A percentile compares a stretch with the other conserved stretches of the same genome.
Conservation (phyloP, 768 basidiomycete genomes). For the Tricholoma saponaceum region DNA sequence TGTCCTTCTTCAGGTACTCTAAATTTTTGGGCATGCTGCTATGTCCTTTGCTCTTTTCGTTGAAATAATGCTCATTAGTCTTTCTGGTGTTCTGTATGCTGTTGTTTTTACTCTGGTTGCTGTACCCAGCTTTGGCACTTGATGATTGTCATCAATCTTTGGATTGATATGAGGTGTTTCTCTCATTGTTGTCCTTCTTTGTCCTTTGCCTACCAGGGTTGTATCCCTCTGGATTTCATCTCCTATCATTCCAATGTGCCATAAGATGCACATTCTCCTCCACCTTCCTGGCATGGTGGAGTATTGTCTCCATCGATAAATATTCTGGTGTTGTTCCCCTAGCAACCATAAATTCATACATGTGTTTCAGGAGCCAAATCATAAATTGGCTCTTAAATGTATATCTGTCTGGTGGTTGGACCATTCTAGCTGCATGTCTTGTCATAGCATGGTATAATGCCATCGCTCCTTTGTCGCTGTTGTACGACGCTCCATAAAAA, state of each 20-base stretch:
- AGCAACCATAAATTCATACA: neutral
- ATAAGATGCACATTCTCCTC: neutral
- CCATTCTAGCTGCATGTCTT: neutral
- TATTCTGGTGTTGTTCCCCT: neutral
- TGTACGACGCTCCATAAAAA: neutral
- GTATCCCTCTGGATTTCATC: too few species aligned
- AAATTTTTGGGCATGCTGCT: neutral
- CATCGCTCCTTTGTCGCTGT: neutral
- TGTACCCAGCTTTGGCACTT: too few species aligned
- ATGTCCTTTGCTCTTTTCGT: neutral
- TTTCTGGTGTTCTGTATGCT: too few species aligned
- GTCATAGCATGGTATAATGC: neutral
- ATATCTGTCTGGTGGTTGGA: neutral
- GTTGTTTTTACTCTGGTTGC: too few species aligned
- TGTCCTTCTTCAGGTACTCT: neutral
- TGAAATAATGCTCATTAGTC: neutral
- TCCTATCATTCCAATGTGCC: neutral
- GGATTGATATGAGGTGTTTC: too few species aligned
- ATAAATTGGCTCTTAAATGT: neutral
- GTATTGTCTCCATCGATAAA: neutral
- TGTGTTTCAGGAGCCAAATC: neutral
- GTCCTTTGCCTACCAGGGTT: neutral
- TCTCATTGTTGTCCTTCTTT: neutral
- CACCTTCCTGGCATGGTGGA: neutral
- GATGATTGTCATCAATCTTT: neutral